These are phyloP conservation scores for Trichoderma semiorbis DNA, from an alignment of 2,329 filamentous ascomycete genomes.

Conservation along the genomic window DNA sequence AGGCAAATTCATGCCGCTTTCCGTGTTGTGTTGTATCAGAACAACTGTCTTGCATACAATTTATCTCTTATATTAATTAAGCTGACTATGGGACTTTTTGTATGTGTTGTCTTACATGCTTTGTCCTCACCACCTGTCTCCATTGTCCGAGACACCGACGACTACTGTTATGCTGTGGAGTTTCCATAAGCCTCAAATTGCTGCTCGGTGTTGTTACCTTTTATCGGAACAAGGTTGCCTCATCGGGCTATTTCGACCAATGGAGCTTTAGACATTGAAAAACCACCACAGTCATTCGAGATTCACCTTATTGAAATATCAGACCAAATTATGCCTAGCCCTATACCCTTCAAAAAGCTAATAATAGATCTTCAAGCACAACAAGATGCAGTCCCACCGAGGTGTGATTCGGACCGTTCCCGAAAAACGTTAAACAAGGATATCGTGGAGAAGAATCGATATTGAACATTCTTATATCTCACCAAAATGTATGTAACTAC, in stretches of 20 bases:
- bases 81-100: neutral
- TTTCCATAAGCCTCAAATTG: neutral
- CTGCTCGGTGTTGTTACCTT: neutral
- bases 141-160: neutral
- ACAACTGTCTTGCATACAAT: neutral
- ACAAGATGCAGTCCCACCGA: neutral
- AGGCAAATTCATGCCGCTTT: neutral
- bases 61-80: neutral
- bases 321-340: neutral
- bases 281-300: neutral
- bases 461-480: neutral
- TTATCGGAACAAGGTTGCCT: neutral
- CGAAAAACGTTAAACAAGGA: neutral
- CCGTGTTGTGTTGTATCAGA: neutral
- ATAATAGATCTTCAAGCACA: neutral
- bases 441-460: neutral
- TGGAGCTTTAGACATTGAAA: neutral
- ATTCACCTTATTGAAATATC: too few relatives aligned
- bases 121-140: neutral
- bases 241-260: neutral
- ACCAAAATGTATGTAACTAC: neutral
- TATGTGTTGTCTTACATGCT: neutral
- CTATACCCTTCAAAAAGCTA: neutral
- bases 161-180: neutral
- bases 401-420: conserved; percentile 1